Evolutionary conservation across 2,329 filamentous ascomycete genomes (phyloP), one percentile per base, ranked within the genome.

Genomic region (Neophaeococcomyces aloes): DNA sequence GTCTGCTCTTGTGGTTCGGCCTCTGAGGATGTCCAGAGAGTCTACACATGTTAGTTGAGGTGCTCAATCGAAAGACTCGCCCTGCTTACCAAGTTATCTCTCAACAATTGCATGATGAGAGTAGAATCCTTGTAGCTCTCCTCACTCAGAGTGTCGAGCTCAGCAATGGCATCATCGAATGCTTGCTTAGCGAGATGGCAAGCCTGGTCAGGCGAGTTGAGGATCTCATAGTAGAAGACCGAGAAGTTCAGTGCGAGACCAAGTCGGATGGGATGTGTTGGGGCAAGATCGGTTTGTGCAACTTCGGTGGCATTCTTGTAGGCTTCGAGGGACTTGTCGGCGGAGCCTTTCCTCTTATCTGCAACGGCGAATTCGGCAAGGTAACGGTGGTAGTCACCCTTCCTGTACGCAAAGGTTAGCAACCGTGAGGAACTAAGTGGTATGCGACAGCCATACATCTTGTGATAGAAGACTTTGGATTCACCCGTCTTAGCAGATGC

Each of bases 381-480:
- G 74, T 95, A 95, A 66, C 88, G 87, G 81, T 95, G 87, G 78
- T 95, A 95, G 72, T 95, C 89, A 69, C 89, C 89, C 86, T 94
- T 95, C 88, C 88, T 94, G 56, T 64, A 55, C 53, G 48, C 11
- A 48, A 52, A 8, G 17, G 38, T 39, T 31, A 41, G 40, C 15
- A 27, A 27, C 31, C 46, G 27, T 27, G 19, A 39, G 11, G 27
- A 14, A 2, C 8, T 25, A n/a, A 17, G 27, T 10, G 14, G 34
- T 21, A 33, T 14, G 37, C 11, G 10, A 38, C 33, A 36, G 48
- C 64, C 78, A 57, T 68, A 93, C 87, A 96, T 96, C 83, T 96
- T 96, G 83, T 96, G 88, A 75, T 95, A 95, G 75, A 96, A 96
- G 60, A 96, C 89, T 81, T 95, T 95, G 61, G 87, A 94, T 76